phyloP scores from a whole-genome alignment of 306 rosid species.

The Myrica gale region DNA sequence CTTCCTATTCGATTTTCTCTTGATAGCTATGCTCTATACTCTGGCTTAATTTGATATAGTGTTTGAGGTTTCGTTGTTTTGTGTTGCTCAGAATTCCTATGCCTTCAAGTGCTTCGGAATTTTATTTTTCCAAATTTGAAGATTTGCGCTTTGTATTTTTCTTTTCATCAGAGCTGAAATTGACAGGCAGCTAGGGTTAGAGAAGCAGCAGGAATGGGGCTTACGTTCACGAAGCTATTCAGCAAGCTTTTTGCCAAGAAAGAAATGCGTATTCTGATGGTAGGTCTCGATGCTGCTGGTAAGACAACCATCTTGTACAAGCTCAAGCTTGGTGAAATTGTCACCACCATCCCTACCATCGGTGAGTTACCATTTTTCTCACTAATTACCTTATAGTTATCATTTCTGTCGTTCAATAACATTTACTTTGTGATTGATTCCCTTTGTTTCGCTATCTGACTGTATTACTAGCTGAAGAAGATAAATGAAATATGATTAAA shows the following conservation, averaged over 20 bases:
- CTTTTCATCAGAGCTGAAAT: conserved; percentile 34
- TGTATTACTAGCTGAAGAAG: background rate
- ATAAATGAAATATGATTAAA: background rate
- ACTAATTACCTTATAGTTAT: background rate
- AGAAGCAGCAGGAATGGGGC: conserved; percentile 56
- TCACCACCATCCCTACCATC: conserved; percentile 92
- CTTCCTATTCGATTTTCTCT: background rate
- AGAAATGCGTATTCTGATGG: conserved; percentile 96
- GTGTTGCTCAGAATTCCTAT: background rate
- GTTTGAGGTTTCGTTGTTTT: background rate
- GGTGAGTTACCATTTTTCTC: conserved; percentile 39
- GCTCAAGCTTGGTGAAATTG: conserved; percentile 95
- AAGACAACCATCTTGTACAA: conserved; percentile 91
- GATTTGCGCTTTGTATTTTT: background rate
- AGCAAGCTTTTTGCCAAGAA: conserved; percentile 89
- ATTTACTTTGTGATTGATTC: background rate
- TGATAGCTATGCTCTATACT: background rate
- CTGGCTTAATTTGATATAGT: background rate
- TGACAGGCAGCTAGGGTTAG: conserved; percentile 14
- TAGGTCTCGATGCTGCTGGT: conserved; percentile 99
- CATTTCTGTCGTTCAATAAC: background rate
- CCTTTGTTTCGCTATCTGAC: background rate
- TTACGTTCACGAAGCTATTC: conserved; percentile 87
- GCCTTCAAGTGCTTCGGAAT: background rate
- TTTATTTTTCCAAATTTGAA: background rate